Evolutionary conservation across 495 filamentous ascomycete genomes (phyloP).

Genomic region (Daldinia decipiens): DNA sequence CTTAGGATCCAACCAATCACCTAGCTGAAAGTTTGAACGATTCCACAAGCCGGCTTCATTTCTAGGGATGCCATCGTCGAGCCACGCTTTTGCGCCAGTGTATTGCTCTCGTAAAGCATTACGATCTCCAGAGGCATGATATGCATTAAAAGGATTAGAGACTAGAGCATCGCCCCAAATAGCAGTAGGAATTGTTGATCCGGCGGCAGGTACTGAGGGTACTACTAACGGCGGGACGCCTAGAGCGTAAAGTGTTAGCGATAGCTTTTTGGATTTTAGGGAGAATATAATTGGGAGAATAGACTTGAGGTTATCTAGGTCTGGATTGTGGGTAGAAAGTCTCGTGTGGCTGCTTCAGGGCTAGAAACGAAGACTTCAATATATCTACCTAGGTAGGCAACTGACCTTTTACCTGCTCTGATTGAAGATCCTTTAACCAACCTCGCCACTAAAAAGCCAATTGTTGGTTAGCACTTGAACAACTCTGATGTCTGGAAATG

Average conservation of each 20-base stretch:
- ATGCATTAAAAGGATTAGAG: slow-evolving; percentile 57
- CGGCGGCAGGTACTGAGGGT: slow-evolving; percentile 49
- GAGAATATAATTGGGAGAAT: not conserved
- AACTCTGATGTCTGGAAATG: too few relatives aligned
- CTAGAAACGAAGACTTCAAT: too few relatives aligned
- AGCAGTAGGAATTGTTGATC: slow-evolving; percentile 41
- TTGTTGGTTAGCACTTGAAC: too few relatives aligned
- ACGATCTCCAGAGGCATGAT: slow-evolving; percentile 55
- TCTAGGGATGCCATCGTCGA: slow-evolving; percentile 59
- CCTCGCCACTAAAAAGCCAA: slow-evolving; percentile 43
- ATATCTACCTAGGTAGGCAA: not conserved
- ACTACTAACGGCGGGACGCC: slow-evolving; percentile 54
- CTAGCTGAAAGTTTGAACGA: slow-evolving; percentile 53
- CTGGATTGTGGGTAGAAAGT: too few relatives aligned
- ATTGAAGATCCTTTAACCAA: slow-evolving; percentile 60
- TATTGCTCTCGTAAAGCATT: slow-evolving; percentile 56
- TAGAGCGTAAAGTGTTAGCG: slow-evolving; percentile 13
- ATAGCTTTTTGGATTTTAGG: not conserved
- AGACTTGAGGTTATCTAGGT: not conserved
- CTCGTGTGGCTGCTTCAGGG: too few relatives aligned
- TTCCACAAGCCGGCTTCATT: slow-evolving; percentile 55
- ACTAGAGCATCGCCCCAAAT: slow-evolving; percentile 61
- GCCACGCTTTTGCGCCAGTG: slow-evolving; percentile 57
- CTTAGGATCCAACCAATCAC: slow-evolving; percentile 65
- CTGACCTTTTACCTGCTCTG: slow-evolving; percentile 51